Evolutionary conservation across 306 rosid species (phyloP), one percentile per base, ranked within the genome.

Genomic region (Hippophae tibetana): DNA sequence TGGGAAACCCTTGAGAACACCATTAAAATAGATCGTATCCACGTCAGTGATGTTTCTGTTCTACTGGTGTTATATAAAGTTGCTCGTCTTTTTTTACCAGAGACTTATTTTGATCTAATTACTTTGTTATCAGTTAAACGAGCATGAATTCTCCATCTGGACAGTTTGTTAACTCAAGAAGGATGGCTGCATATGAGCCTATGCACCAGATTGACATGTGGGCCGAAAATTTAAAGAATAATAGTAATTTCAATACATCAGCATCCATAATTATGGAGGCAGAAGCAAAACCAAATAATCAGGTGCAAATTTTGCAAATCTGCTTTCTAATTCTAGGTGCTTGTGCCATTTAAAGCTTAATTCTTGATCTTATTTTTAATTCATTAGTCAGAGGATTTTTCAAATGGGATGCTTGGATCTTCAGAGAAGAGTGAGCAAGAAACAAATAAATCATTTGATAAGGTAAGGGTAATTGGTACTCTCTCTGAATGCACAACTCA

Each of bases 151-250:
- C 81, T 43, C 55, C 89, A 61, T 71, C 86, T 14, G 66, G 89
- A 41, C 86, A 81, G 56, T 85, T 81, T 78, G 82, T 85, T 71
- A 65, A 79, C 67, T 40, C 82, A 18, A 80, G 85, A 62, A 85
- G 86, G 78, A 79, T 87, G 84, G 76, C 75, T 48, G 72, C 75
- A 5, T 92, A 85, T 67, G 95, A 92, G 72, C 95, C 98, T 59
- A 76, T 87, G 40, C 83, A 87, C 72, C 96, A 78, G 70, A 71
- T 87, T 81, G 71, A 74, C 74, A 78, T 73, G 82, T 92, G 98
- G 98, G 95, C 79, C 45, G 96, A 87, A 73, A 77, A 70, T 69
- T 92, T 83, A 69, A 76, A 58, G 63, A 68, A 46, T 60, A 76
- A 71, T 63, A 79, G 78, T 67, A 77, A 65, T 72, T 63, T 79